Evolutionary conservation across 495 filamentous ascomycete species (phyloP).

Genomic region (Neurospora sp.): DNA sequence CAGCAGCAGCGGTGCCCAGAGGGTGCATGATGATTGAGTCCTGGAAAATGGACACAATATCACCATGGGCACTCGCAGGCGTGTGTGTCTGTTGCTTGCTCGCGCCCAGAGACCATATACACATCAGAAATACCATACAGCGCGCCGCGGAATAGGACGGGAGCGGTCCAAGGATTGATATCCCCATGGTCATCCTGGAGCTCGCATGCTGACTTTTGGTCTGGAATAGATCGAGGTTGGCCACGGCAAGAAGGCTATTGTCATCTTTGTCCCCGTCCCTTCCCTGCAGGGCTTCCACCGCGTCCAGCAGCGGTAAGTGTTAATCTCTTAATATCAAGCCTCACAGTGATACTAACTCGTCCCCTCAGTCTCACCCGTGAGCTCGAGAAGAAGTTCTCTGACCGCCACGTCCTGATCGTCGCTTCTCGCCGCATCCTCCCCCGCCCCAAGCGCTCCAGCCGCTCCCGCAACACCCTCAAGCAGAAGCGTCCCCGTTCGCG

Average conservation of each 20-base stretch:
- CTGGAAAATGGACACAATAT: background rate
- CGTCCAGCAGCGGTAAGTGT: conserved; percentile 91
- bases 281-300: conserved; percentile 92
- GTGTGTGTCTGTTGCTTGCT: conserved; percentile 3
- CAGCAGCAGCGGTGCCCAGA: background rate
- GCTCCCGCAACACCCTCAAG: conserved; percentile 83
- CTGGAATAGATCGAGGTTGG: conserved; percentile 90
- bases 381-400: conserved; percentile 99
- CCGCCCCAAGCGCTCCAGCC: conserved; percentile 90
- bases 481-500: conserved; percentile 98
- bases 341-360: conserved; percentile 12
- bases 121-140: conserved; percentile 22
- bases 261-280: conserved; percentile 99
- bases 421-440: conserved; percentile 97
- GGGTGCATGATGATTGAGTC: background rate
- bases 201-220: conserved; percentile 59
- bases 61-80: conserved; percentile 4
- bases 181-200: conserved; percentile 38
- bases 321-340: background rate
- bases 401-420: conserved; percentile 98
- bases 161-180: conserved; percentile 54
- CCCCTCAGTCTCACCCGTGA: conserved; percentile 84
- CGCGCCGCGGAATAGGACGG: conserved; percentile 52
- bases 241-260: conserved; percentile 99
- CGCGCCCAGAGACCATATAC: conserved; percentile 12